phyloP scores from a whole-genome alignment of 345 rosid genomes.

The Nasturtium officinale region DNA sequence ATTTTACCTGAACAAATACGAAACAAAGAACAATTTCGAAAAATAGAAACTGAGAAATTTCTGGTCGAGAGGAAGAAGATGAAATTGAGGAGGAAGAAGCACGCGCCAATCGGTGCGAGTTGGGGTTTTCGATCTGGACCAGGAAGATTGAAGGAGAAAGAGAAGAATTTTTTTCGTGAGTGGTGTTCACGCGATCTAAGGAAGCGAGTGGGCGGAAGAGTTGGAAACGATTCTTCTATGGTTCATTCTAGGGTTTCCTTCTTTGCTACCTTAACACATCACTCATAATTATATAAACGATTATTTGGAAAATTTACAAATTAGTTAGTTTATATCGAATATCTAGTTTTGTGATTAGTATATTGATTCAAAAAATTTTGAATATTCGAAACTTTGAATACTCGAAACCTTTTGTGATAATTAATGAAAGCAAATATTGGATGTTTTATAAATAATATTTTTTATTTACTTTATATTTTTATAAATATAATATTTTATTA shows the following conservation, averaged over 20 bases:
- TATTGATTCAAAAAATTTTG: too few relatives aligned
- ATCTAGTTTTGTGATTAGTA: too few relatives aligned
- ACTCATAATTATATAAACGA: background rate
- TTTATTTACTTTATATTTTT: too few relatives aligned
- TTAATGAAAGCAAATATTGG: too few relatives aligned
- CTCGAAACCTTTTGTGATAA: too few relatives aligned
- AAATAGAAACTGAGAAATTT: background rate
- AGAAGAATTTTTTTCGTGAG: constrained; percentile 21
- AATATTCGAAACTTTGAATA: too few relatives aligned
- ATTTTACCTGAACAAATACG: constrained; percentile 23
- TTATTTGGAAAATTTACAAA: too few relatives aligned
- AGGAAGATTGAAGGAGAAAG: constrained; percentile 1
- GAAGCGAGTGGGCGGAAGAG: constrained; percentile 44
- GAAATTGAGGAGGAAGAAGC: constrained; percentile 18
- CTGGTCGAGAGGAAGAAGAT: background rate
- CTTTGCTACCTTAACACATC: constrained; percentile 27
- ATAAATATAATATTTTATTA: too few relatives aligned
- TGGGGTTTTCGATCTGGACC: constrained; percentile 41
- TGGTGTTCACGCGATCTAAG: constrained; percentile 43
- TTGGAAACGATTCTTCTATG: constrained; percentile 7
- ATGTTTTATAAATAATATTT: too few relatives aligned
- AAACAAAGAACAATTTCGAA: constrained; percentile 1
- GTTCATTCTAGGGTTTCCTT: constrained; percentile 37
- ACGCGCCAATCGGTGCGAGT: constrained; percentile 49
- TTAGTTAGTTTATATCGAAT: background rate